Evolutionary conservation across 257 asterid species (phyloP).

Genomic region (Solanum chiquidenum): DNA sequence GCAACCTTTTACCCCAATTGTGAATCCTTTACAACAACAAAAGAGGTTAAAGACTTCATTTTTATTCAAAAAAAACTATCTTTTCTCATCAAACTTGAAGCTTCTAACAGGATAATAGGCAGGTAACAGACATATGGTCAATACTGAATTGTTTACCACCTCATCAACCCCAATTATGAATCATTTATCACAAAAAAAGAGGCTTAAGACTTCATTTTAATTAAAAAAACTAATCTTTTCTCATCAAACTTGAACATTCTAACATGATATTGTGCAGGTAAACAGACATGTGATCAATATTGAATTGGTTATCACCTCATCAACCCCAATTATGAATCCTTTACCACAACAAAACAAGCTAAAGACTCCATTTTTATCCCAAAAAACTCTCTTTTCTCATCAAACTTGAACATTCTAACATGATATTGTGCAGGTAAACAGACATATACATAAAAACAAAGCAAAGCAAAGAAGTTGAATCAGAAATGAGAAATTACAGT

Average conservation of each 20-base stretch:
- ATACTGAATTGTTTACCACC: neutral
- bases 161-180: neutral
- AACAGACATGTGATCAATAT: neutral
- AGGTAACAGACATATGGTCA: neutral
- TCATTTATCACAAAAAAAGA: neutral
- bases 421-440: neutral
- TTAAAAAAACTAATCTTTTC: neutral
- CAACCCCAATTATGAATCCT: neutral
- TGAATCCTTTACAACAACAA: neutral
- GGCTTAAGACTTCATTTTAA: neutral
- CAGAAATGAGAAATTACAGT: slow-evolving; percentile 41
- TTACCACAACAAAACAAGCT: neutral
- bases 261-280: neutral
- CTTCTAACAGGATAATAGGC: neutral
- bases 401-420: neutral
- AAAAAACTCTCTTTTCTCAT: neutral
- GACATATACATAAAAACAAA: neutral
- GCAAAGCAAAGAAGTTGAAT: neutral
- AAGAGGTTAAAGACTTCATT: neutral
- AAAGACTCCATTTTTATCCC: neutral
- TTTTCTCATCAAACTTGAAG: neutral
- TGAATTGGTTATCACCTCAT: too few relatives aligned
- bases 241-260: neutral
- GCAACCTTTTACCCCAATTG: neutral
- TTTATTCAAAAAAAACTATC: neutral